phyloP scores from a whole-genome alignment of 1,284 basidiomycete species.

The Ustilago hordei region DNA sequence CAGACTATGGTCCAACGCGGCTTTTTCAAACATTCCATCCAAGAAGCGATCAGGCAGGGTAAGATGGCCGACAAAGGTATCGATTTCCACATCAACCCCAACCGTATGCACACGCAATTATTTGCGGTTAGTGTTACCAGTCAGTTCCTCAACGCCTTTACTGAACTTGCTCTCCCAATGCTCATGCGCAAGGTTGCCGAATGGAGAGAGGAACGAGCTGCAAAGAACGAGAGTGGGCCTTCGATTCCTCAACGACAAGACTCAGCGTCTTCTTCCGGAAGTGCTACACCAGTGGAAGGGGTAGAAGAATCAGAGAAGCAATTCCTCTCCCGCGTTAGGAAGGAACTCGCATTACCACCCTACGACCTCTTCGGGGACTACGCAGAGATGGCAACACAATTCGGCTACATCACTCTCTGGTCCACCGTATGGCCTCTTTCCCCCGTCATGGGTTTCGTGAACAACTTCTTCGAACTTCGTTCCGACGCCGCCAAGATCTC shows the following conservation, averaged over 20 bases:
- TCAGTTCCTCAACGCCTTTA: slow-evolving; percentile 84
- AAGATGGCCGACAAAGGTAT: slow-evolving; percentile 41
- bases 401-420: slow-evolving; percentile 89
- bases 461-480: slow-evolving; percentile 91
- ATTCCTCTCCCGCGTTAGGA: slow-evolving; percentile 81
- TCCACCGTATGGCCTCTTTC: slow-evolving; percentile 94
- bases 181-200: slow-evolving; percentile 70
- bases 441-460: slow-evolving; percentile 72
- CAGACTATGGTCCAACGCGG: slow-evolving; percentile 60
- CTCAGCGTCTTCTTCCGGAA: slow-evolving; percentile 24
- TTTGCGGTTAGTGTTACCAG: slow-evolving; percentile 95
- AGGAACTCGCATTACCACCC: slow-evolving; percentile 82
- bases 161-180: slow-evolving; percentile 83
- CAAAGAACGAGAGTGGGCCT: slow-evolving; percentile 10
- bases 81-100: slow-evolving; percentile 72
- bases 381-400: slow-evolving; percentile 88
- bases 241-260: slow-evolving; percentile 9
- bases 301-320: slow-evolving; percentile 74
- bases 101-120: slow-evolving; percentile 86
- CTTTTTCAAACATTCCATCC: slow-evolving; percentile 56
- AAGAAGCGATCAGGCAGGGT: slow-evolving; percentile 54
- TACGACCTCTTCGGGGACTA: slow-evolving; percentile 80
- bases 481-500: slow-evolving; percentile 96
- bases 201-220: slow-evolving; percentile 35
- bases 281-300: slow-evolving; percentile 14